Evolutionary conservation across 352 stramenopile species (phyloP).

Genomic region (Thraustochytrium sp.): DNA sequence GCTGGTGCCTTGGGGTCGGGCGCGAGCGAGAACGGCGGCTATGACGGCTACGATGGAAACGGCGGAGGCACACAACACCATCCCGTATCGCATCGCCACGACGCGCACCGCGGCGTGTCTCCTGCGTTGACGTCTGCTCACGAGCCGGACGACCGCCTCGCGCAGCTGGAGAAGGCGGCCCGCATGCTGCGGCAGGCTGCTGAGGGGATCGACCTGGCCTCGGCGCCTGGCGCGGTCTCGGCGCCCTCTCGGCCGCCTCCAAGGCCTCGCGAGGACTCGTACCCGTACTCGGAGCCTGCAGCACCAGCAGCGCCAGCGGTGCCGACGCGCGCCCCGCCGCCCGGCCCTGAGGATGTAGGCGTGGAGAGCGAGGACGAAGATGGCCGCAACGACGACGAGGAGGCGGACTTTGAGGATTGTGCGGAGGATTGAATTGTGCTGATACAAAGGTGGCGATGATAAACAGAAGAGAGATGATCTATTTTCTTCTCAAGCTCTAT

Average conservation of each 20-base stretch:
- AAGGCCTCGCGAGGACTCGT: background rate
- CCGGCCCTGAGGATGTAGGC: background rate
- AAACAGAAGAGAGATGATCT: too few relatives aligned
- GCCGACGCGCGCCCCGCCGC: background rate
- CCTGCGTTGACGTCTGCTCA: too few relatives aligned
- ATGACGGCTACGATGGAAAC: too few relatives aligned
- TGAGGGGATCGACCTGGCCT: background rate
- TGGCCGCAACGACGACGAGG: background rate
- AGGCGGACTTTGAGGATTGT: background rate
- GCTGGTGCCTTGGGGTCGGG: too few relatives aligned
- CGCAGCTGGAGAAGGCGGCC: slow-evolving; percentile 16
- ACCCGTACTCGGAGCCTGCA: too few relatives aligned
- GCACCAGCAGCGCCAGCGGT: too few relatives aligned
- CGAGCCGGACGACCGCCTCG: background rate
- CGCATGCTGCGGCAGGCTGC: background rate
- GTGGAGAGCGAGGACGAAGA: background rate
- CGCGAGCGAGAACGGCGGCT: background rate
- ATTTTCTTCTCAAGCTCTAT: too few relatives aligned
- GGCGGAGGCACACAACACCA: background rate
- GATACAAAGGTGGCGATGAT: background rate
- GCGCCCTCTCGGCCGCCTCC: background rate
- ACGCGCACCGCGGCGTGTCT: too few relatives aligned
- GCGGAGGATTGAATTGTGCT: background rate
- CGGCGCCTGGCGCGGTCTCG: background rate
- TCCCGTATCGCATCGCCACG: background rate